Evolutionary conservation across 257 asterid species (phyloP).

Genomic region (Capsicum pubescens): DNA sequence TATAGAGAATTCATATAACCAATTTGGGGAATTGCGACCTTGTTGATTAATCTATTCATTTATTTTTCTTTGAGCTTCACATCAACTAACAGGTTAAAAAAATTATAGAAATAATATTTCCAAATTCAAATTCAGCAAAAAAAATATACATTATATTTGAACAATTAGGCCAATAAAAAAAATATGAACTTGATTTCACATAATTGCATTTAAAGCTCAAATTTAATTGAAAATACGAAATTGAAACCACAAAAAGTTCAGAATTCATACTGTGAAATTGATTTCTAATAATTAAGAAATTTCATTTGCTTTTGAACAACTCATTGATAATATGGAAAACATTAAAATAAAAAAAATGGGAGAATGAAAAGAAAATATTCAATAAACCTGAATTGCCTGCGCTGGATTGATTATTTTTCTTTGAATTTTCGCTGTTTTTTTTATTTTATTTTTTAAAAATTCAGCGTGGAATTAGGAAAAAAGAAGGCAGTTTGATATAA

Average conservation of each 20-base stretch:
- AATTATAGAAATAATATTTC: too few species aligned
- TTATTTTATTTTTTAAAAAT: neutral
- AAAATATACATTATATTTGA: neutral
- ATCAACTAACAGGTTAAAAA: neutral
- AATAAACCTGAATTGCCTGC: neutral
- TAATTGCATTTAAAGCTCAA: neutral
- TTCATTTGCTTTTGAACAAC: neutral
- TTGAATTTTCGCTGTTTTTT: neutral
- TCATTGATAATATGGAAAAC: neutral
- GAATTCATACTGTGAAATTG: neutral
- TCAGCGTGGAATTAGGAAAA: neutral
- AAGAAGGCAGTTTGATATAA: neutral
- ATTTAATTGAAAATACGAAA: too few species aligned
- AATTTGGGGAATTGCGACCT: neutral
- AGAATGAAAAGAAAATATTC: neutral
- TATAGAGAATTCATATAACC: neutral
- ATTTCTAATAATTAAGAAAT: neutral
- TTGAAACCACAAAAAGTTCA: neutral
- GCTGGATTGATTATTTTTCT: neutral
- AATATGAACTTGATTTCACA: neutral
- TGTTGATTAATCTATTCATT: neutral
- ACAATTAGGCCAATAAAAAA: neutral
- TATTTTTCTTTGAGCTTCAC: neutral
- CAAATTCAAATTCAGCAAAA: too few species aligned
- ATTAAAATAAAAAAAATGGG: too few species aligned